Evolutionary conservation across 352 stramenopile species (phyloP), one percentile per base, ranked within the genome.

Genomic region (Sclerospora graminicola): DNA sequence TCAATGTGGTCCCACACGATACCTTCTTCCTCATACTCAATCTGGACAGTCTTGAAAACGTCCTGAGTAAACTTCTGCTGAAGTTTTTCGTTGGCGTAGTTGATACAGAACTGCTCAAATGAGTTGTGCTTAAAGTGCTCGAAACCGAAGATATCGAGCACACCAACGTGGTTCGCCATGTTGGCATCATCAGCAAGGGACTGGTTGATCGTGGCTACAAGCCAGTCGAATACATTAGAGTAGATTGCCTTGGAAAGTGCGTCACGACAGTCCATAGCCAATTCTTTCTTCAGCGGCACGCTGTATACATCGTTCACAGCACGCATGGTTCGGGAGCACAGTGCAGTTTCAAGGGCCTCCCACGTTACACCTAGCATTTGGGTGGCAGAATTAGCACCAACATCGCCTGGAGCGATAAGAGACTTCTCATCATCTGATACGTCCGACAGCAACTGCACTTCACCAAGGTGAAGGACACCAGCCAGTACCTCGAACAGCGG

Each of bases 71-170:
- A 95, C 56, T 94, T 91, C 45, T 95, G 85, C 56, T 96, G 85
- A n/a, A 96, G 71, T 51, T 94, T 94, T 38, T 96, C 85, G 57
- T 96, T 96, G 29, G 78, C 81, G 48, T 84, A 95, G 67, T 96
- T 96, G 48, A 96, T 96, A 36, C 84, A 95, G 21, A 96, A 83
- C 53, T 97, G 89, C 64, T 97, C 89, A 41, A 97, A 96, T 41
- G 84, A 94, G 66, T 96, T 96, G 66, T 91, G 79, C 50, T 95
- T 94, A 69, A 99, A 99, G 59, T 95, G 95, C 70, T 99, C 95
- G 55, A 99, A 99, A 36, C 95, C 95, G 55, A 98, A 99, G 56
- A 99, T 99, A 84, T 99, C 95, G 41, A 99, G 69, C 34, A 99
- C 89, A 37, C 95, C 95, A 28, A 97, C 91, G 30, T 89, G 73